Percentiles rank a stretch among this genome's conserved stretches.
Evolutionary conservation across 1,284 basidiomycete genomes (phyloP).

Genomic region (Leccinum subrobustum): DNA sequence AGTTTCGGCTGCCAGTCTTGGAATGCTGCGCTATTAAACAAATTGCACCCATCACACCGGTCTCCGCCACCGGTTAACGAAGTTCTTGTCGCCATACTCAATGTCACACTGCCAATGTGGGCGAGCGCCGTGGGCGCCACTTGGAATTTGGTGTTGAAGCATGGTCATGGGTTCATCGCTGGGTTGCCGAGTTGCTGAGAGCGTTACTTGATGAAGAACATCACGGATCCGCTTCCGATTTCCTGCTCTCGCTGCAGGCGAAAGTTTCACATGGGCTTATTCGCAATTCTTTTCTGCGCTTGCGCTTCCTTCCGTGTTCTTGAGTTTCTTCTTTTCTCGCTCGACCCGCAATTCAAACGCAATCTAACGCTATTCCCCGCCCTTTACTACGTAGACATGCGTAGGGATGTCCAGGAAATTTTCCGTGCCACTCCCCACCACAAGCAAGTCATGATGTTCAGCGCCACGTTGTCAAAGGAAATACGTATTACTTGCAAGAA

Average conservation of each 20-base stretch:
- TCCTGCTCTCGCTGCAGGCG: conserved; percentile 19
- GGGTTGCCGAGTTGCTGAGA: conserved; percentile 35
- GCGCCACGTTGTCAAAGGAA: conserved; percentile 96
- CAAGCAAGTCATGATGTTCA: conserved; percentile 99
- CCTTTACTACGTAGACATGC: conserved; percentile 82
- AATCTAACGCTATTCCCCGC: conserved; percentile 64
- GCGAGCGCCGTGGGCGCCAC: conserved; percentile 23
- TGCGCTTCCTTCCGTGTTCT: conserved; percentile 18
- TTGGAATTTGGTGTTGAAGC: conserved; percentile 35
- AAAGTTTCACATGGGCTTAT: conserved; percentile 15
- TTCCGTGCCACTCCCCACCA: conserved; percentile 99
- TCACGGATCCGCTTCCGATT: conserved; percentile 16
- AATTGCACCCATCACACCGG: conserved; percentile 40
- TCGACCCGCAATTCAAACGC: conserved; percentile 41
- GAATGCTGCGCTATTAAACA: conserved; percentile 43
- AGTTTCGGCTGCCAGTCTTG: conserved; percentile 51
- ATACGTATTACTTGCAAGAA: conserved; percentile 98
- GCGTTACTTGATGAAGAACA: conserved; percentile 30
- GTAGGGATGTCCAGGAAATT: conserved; percentile 99
- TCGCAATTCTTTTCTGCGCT: conserved; percentile 14
- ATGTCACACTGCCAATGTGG: conserved; percentile 44
- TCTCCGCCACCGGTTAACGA: conserved; percentile 36
- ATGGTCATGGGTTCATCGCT: conserved; percentile 33
- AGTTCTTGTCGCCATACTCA: conserved; percentile 53
- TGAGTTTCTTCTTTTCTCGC: conserved; percentile 47